A percentile compares a stretch with the other conserved stretches of the same genome.
Evolutionary conservation across 2,329 filamentous ascomycete genomes (phyloP).

Genomic region (Fusarium proliferatum): DNA sequence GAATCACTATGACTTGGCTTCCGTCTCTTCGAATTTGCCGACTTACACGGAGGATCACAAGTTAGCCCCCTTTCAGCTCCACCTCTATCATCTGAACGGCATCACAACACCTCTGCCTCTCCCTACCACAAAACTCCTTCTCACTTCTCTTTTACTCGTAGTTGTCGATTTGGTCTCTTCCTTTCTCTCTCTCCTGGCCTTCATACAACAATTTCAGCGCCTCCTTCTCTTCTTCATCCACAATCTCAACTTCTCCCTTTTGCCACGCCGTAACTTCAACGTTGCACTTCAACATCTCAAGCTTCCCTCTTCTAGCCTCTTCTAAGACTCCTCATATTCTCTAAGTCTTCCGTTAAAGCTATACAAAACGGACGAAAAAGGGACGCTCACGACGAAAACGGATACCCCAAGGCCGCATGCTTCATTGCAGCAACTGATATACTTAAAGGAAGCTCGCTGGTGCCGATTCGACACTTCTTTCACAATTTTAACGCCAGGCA

Average conservation of each 20-base stretch:
- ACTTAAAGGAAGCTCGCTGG: neutral
- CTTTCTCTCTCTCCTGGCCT: neutral
- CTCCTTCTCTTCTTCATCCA: neutral
- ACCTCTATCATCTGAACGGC: conserved; percentile 2
- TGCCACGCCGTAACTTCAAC: neutral
- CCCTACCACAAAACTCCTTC: neutral
- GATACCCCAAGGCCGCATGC: neutral
- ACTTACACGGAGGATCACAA: conserved; percentile 20
- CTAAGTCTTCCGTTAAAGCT: neutral
- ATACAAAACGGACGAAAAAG: neutral
- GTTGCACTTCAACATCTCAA: neutral
- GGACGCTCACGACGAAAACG: neutral
- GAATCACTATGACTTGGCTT: conserved; percentile 3
- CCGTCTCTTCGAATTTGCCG: conserved; percentile 1
- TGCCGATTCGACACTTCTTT: neutral
- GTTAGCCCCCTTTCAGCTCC: conserved; percentile 6
- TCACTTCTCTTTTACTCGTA: neutral
- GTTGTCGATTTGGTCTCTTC: neutral
- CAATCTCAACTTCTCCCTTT: neutral
- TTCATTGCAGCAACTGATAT: neutral
- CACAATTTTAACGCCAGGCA: neutral
- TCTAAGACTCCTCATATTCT: neutral
- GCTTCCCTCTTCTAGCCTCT: neutral
- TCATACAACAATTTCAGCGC: too few relatives aligned
- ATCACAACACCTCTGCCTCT: conserved; percentile 6